Percentiles rank a stretch among this genome's conserved stretches.
Conservation (phyloP, 148 eudicot species). For the Heliosperma pusillum region DNA sequence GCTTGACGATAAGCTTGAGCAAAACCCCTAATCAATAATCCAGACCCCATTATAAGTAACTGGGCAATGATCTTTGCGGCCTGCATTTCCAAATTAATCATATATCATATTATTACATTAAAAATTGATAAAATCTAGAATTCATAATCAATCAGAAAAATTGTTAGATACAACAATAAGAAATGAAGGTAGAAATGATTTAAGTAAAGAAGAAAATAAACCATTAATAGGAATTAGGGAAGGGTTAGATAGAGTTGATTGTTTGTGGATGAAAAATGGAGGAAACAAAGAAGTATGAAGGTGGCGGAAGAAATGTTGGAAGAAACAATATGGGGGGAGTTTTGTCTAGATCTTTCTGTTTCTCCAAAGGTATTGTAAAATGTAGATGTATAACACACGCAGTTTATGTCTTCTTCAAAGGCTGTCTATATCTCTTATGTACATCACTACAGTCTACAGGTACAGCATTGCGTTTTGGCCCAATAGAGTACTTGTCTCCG, state of each 20-base stretch:
- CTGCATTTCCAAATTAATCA: constrained; percentile 27
- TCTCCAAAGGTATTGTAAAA: not conserved
- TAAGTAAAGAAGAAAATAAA: not conserved
- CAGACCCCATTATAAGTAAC: constrained; percentile 57
- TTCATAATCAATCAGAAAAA: not conserved
- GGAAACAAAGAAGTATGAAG: not conserved
- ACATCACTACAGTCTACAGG: no score
- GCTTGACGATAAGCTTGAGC: constrained; percentile 76
- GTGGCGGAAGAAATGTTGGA: not conserved
- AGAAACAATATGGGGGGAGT: not conserved
- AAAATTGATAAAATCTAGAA: not conserved
- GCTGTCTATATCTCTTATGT: no score
- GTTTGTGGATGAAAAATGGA: not conserved
- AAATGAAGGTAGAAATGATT: not conserved
- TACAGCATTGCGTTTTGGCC: no score
- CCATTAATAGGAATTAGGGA: not conserved
- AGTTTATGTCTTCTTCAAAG: no score
- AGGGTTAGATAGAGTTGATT: not conserved
- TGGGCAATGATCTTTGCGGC: constrained; percentile 63
- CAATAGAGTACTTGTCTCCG: no score
- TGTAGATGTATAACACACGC: no score
- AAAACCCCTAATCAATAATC: constrained; percentile 53
- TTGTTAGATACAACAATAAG: no score
- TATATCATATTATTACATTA: not conserved
- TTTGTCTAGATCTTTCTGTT: not conserved